Base-by-base conservation (phyloP, 2,329 filamentous ascomycete genomes). In the Aaosphaeria arxii region DNA sequence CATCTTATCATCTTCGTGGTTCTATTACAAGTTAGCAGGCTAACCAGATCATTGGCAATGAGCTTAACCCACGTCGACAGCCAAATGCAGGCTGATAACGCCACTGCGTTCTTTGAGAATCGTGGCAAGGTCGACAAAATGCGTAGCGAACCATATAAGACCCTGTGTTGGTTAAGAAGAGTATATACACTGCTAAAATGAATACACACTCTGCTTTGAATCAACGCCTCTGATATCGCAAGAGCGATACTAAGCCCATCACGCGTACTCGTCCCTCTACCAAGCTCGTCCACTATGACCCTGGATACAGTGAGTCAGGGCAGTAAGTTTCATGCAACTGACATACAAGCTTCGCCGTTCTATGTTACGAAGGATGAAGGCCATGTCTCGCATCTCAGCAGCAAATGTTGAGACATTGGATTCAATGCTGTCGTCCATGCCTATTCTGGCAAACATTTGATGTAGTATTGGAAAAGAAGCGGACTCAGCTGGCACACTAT, bases 361-460 rank as follows among this genome's bases (percentile, higher is more conserved):
- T 47, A 96, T 82, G 61, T 96, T 95, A 45, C 84, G 81, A 1
- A 97, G 73, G 46, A 99, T 96, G 66, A 95, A 96, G 0, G 91
- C 90, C 74, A 92, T 95, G 61, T 97, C 94, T 39, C 89, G 82
- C 94, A 99, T 97, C 69, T 99, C 94, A 0, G 90, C 81, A 0
- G 91, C 89, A 64, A 97, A 99, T 0, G 90, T 96, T 0, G 92
- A 97, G 28, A 96, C 82, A 53, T 96, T 97, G 11, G 87, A 86
- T 71, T 96, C 89, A 24, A 95, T 87, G 52, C 81, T 89, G 67
- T 97, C 91, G 47, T 95, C 88, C 38, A 89, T 87, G 0, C 91
- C 92, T 6, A 96, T 79, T 2, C 94, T 82, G 0, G 94, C 89
- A 68, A 99, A 96, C 0, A 99, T 79, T 51, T 90, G 89, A 53